phyloP scores from a whole-genome alignment of 768 basidiomycete species.

The Tricholoma saponaceum region DNA sequence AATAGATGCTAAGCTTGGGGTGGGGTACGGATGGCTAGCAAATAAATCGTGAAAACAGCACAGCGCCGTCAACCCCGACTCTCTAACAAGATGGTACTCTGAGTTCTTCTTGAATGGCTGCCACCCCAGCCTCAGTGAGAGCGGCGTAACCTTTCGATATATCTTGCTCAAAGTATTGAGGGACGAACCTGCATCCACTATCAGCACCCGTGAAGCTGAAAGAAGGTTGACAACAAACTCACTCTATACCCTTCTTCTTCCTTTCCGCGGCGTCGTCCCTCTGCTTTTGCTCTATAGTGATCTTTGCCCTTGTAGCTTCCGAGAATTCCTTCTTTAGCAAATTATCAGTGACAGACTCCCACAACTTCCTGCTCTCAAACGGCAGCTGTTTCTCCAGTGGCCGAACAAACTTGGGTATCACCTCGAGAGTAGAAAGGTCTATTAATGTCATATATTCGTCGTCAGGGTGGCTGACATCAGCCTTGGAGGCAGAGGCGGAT shows the following conservation, averaged over 20 bases:
- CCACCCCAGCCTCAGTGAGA: slow-evolving; percentile 65
- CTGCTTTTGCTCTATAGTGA: slow-evolving; percentile 89
- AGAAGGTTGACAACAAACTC: slow-evolving; percentile 31
- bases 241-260: slow-evolving; percentile 77
- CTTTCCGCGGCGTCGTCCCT: slow-evolving; percentile 84
- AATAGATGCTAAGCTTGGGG: not conserved
- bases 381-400: slow-evolving; percentile 76
- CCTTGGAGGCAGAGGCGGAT: slow-evolving; percentile 38
- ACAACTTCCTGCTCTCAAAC: slow-evolving; percentile 81
- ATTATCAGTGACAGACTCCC: slow-evolving; percentile 77
- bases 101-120: slow-evolving; percentile 74
- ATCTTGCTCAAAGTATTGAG: slow-evolving; percentile 72
- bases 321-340: slow-evolving; percentile 81
- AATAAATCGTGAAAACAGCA: not conserved
- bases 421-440: slow-evolving; percentile 65
- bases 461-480: slow-evolving; percentile 37
- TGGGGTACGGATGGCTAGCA: not conserved
- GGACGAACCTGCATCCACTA: slow-evolving; percentile 51
- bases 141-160: slow-evolving; percentile 60
- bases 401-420: slow-evolving; percentile 82
- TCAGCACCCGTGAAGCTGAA: not conserved
- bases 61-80: slow-evolving; percentile 8
- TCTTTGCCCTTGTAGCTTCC: slow-evolving; percentile 91
- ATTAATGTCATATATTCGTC: slow-evolving; percentile 66
- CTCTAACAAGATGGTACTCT: slow-evolving; percentile 31